phyloP scores from a whole-genome alignment of 1,284 basidiomycete genomes.

The Ustilago loliicola region DNA sequence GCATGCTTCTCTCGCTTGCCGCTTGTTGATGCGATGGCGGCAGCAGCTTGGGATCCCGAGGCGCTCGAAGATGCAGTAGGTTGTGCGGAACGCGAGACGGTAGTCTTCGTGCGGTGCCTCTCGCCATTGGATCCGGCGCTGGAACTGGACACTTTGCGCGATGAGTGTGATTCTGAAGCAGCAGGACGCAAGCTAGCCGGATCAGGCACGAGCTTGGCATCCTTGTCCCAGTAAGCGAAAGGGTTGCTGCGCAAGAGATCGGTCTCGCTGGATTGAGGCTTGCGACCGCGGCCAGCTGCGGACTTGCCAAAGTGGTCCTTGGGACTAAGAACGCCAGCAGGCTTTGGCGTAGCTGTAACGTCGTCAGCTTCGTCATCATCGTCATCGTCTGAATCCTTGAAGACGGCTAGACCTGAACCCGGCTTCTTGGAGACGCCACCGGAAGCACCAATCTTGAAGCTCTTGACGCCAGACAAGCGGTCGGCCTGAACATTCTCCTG shows the following conservation, averaged over 20 bases:
- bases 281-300: conserved; percentile 34
- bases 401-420: conserved; percentile 57
- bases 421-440: conserved; percentile 54
- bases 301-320: conserved; percentile 36
- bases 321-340: conserved; percentile 55
- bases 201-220: conserved; percentile 43
- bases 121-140: conserved; percentile 22
- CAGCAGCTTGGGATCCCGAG: conserved; percentile 11
- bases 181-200: conserved; percentile 27
- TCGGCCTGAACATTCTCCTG: conserved; percentile 59
- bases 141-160: conserved; percentile 30
- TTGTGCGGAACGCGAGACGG: conserved; percentile 42
- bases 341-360: conserved; percentile 23
- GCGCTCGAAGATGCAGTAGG: conserved; percentile 19
- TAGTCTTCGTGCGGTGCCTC: conserved; percentile 44
- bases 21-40: conserved; percentile 10
- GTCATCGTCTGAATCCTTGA: conserved; percentile 72
- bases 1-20: conserved; percentile 59
- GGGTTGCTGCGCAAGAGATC: conserved; percentile 63
- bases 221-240: conserved; percentile 60
- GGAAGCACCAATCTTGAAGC: conserved; percentile 46
- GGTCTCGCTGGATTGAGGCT: conserved; percentile 49
- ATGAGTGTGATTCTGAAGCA: conserved; percentile 8
- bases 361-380: conserved; percentile 69
- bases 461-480: conserved; percentile 30